Conservation (phyloP, 208 protist species). For the Crithidia expoeki region DNA sequence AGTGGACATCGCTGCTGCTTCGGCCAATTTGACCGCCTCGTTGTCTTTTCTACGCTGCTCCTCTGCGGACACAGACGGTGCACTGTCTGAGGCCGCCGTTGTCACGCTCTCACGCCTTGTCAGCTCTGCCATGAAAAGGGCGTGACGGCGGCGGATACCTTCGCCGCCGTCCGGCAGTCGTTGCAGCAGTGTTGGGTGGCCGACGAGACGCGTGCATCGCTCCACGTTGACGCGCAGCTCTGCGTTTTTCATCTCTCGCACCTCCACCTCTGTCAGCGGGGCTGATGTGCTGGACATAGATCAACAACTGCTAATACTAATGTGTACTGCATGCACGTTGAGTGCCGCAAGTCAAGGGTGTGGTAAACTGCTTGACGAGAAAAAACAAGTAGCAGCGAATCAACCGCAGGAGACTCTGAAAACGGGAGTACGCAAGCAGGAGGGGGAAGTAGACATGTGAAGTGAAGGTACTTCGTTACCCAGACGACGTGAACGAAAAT, state of each 20-base stretch:
- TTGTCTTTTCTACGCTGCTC: constrained; percentile 9
- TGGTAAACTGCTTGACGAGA: no score
- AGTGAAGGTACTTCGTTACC: no score
- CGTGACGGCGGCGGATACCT: constrained; percentile 48
- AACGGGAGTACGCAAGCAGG: no score
- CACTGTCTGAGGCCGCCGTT: not conserved
- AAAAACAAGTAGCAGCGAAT: no score
- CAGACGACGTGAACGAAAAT: no score
- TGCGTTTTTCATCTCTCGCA: constrained; percentile 30
- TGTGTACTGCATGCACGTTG: no score
- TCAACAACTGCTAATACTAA: no score
- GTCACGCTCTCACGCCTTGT: constrained; percentile 21
- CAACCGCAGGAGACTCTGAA: no score
- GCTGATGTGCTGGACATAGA: constrained; percentile 1
- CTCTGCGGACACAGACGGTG: not conserved
- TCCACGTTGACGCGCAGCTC: constrained; percentile 57
- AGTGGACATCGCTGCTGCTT: not conserved
- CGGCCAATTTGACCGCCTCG: constrained; percentile 12
- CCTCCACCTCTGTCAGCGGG: constrained; percentile 27
- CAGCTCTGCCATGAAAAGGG: constrained; percentile 49
- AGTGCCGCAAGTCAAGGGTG: no score
- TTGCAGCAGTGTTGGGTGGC: constrained; percentile 48
- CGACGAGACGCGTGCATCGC: constrained; percentile 69
- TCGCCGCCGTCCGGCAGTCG: constrained; percentile 64
- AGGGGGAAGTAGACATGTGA: no score